phyloP scores from a whole-genome alignment of 176 grass and related monocot genomes.

The Panicum miliaceum region DNA sequence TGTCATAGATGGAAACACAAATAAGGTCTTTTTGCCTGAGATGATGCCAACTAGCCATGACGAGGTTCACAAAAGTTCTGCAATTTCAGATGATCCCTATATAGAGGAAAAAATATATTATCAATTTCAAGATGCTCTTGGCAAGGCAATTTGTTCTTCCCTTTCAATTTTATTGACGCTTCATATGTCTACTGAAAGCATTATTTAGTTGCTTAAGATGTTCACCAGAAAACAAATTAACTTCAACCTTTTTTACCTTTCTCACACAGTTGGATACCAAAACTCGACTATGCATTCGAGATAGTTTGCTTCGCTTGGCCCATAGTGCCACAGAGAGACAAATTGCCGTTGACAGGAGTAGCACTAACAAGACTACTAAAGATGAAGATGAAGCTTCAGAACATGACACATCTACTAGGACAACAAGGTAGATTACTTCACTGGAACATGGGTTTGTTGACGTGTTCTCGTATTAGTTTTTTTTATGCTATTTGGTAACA shows the following conservation, averaged over 20 bases:
- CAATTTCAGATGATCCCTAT: constrained; percentile 58
- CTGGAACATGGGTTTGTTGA: constrained; percentile 7
- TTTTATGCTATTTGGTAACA: constrained; percentile 9
- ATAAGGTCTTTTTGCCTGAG: constrained; percentile 46
- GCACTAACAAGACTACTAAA: constrained; percentile 54
- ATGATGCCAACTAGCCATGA: constrained; percentile 41
- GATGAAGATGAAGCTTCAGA: constrained; percentile 63
- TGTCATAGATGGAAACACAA: constrained; percentile 47
- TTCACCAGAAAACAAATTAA: constrained; percentile 30
- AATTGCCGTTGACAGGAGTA: constrained; percentile 67
- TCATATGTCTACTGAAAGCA: constrained; percentile 20
- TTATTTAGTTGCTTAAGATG: constrained; percentile 1
- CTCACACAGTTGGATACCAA: constrained; percentile 74
- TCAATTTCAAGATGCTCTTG: constrained; percentile 71
- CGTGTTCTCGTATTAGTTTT: not conserved
- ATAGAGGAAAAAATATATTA: constrained; percentile 71
- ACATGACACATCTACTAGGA: constrained; percentile 47
- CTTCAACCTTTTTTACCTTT: constrained; percentile 21
- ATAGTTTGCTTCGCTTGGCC: constrained; percentile 90
- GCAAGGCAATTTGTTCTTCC: constrained; percentile 53
- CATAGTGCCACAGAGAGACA: constrained; percentile 81
- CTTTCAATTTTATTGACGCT: constrained; percentile 21
- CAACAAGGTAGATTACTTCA: constrained; percentile 50
- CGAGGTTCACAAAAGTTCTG: constrained; percentile 47
- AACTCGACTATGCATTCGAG: constrained; percentile 73